Conservation (phyloP, 1,284 basidiomycete genomes). For the Anthracocystis setariae region DNA sequence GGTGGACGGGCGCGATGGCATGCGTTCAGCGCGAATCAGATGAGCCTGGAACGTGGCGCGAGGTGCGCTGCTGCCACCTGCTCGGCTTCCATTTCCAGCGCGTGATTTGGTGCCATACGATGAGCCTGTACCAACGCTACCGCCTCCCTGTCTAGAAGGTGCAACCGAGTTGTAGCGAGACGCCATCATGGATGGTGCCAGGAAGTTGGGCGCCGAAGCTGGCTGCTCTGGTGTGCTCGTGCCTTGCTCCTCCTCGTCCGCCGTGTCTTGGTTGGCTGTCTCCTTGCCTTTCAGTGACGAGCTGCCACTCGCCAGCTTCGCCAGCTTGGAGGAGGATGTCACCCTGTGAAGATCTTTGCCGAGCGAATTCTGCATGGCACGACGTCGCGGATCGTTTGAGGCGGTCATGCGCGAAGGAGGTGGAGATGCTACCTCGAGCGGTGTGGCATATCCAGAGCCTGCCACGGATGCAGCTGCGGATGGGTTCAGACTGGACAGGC, state of each 20-base stretch:
- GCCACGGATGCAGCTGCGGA: constrained; percentile 31
- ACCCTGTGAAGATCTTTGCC: constrained; percentile 21
- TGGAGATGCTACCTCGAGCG: constrained; percentile 41
- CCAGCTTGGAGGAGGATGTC: constrained; percentile 17
- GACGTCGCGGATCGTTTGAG: constrained; percentile 33
- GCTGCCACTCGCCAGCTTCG: constrained; percentile 25
- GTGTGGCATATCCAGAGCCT: constrained; percentile 40
- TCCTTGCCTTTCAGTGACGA: constrained; percentile 35
- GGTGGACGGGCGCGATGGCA: constrained; percentile 41
- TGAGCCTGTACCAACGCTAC: constrained; percentile 32
- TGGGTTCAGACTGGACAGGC: constrained; percentile 41
- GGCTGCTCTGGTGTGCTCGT: constrained; percentile 27
- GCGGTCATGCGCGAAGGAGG: constrained; percentile 47
- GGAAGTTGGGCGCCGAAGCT: constrained; percentile 31
- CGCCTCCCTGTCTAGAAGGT: constrained; percentile 42
- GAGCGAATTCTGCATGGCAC: constrained; percentile 42
- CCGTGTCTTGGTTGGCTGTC: constrained; percentile 18
- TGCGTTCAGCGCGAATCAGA: constrained; percentile 42
- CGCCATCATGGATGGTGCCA: constrained; percentile 31
- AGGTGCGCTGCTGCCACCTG: constrained; percentile 29
- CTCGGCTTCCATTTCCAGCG: constrained; percentile 22
- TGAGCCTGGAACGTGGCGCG: constrained; percentile 46
- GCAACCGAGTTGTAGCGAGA: constrained; percentile 42
- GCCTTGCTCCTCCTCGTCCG: constrained; percentile 14
- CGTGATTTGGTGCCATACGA: constrained; percentile 39